phyloP scores from a whole-genome alignment of 1,284 basidiomycete species.

The Fomitopsis betulina region DNA sequence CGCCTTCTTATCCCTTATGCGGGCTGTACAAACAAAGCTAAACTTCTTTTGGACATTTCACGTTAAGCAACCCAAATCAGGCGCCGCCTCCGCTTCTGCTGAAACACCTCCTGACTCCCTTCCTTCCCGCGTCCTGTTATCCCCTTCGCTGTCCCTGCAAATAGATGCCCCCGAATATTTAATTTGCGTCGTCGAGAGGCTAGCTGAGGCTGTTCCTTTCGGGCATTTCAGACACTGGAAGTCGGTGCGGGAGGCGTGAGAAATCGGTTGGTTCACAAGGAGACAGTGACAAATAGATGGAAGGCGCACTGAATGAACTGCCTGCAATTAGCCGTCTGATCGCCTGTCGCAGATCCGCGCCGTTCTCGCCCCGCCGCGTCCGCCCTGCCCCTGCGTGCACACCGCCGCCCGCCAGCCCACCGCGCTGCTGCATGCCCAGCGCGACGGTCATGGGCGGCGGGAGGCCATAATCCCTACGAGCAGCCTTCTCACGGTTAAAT shows the following conservation, averaged over 20 bases:
- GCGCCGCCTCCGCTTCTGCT: constrained; percentile 19
- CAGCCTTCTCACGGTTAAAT: background rate
- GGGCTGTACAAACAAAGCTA: constrained; percentile 39
- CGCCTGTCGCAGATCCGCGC: constrained; percentile 5
- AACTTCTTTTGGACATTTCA: constrained; percentile 29
- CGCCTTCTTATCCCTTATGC: constrained; percentile 49
- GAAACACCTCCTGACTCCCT: constrained; percentile 8
- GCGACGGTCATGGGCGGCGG: background rate
- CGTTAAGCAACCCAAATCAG: constrained; percentile 16
- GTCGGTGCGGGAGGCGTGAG: constrained; percentile 11
- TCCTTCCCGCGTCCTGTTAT: background rate
- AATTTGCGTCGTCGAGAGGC: background rate
- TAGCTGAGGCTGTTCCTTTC: background rate
- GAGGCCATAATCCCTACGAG: background rate
- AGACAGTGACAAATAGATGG: constrained; percentile 18
- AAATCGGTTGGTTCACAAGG: constrained; percentile 21
- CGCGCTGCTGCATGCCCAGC: background rate
- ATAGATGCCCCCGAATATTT: background rate
- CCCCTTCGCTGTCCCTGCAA: background rate
- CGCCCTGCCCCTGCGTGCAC: background rate
- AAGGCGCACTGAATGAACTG: constrained; percentile 12
- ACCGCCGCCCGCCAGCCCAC: background rate
- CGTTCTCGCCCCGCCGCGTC: background rate
- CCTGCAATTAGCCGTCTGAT: constrained; percentile 3
- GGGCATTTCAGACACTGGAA: background rate